Evolutionary conservation across 257 asterid genomes (phyloP), one percentile per base, ranked within the genome.

Genomic region (Solanum tacnaense): DNA sequence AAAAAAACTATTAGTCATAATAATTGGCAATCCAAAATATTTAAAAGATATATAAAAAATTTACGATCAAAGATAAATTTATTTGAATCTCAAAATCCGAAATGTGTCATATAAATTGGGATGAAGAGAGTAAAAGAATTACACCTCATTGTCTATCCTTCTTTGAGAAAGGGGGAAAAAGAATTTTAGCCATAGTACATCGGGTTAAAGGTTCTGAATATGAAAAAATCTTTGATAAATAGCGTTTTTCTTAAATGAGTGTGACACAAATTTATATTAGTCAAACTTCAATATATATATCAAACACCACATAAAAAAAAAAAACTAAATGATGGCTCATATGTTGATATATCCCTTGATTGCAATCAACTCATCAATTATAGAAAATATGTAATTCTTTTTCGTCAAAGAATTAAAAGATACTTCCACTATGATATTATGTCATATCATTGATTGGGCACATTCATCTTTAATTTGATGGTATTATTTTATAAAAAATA

Each of bases 251-350:
- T 4, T 4, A 2, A 9, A 9, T 4, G 0, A 2, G 4, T 23
- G 2, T 23, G 1, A 2, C 0, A 60, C 0, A 0, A 0, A 23
- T 60, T 4, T 23, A 23, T 0, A 60, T 60, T 60, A 23, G 0
- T 23, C 6, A 23, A 4, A 5, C 0, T 23, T 9, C 0, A 23
- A 4, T 20, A 20, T 20, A 8, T 0, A 56, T 62, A 62, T 60
- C 3, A 0, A 62, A 62, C 3, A 23, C 1, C 13, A 9, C 0
- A 8, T 9, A 2, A 60, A 39, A 35, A n/a, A n/a, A 2, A 60
- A 39, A 60, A 23, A 0, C 0, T 1, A 70, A 71, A 68, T 16
- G 13, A 31, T 71, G 39, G 6, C 5, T 31, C 39, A 29, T 7
- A 20, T 31, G 12, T 13, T 29, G 12, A 15, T 52, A 18, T 16